Percentiles rank a stretch among this genome's conserved stretches.
phyloP scores from a whole-genome alignment of 805 yeast genomes.

The Kuraishia cidri region DNA sequence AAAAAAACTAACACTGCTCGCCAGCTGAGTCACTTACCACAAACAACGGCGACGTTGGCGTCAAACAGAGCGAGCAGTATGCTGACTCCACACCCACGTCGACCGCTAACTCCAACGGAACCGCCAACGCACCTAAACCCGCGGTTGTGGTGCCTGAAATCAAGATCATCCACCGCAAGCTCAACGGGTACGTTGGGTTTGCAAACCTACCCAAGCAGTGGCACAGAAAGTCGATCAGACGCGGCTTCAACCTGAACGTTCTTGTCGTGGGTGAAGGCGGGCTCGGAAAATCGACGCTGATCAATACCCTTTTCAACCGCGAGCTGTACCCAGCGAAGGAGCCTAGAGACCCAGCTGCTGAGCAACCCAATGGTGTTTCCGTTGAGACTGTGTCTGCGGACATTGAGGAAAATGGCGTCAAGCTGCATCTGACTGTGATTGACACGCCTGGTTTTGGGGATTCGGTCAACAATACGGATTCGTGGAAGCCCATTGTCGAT shows the following conservation, averaged over 20 bases:
- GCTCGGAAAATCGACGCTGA: conserved; percentile 85
- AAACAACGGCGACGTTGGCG: no score
- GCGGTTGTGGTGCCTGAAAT: conserved; percentile 21
- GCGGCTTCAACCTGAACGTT: conserved; percentile 83
- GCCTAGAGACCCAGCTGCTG: conserved; percentile 30
- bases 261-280: conserved; percentile 92
- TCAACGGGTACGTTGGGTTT: conserved; percentile 92
- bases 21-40: no score
- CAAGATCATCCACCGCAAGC: conserved; percentile 70
- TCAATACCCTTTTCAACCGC: conserved; percentile 80
- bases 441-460: conserved; percentile 96
- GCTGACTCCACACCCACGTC: no score
- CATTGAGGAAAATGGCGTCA: conserved; percentile 91
- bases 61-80: no score
- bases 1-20: no score
- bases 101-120: background rate
- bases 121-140: background rate
- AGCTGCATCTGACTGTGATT: conserved; percentile 72
- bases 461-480: conserved; percentile 64
- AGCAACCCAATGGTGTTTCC: conserved; percentile 35
- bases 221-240: conserved; percentile 88
- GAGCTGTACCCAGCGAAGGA: conserved; percentile 35
- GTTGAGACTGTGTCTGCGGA: conserved; percentile 58
- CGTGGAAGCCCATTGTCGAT: conserved; percentile 88
- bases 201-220: conserved; percentile 97